Evolutionary conservation across 129 eudicot species (phyloP), one percentile per base, ranked within the genome.

Genomic region (Helianthus annuus): DNA sequence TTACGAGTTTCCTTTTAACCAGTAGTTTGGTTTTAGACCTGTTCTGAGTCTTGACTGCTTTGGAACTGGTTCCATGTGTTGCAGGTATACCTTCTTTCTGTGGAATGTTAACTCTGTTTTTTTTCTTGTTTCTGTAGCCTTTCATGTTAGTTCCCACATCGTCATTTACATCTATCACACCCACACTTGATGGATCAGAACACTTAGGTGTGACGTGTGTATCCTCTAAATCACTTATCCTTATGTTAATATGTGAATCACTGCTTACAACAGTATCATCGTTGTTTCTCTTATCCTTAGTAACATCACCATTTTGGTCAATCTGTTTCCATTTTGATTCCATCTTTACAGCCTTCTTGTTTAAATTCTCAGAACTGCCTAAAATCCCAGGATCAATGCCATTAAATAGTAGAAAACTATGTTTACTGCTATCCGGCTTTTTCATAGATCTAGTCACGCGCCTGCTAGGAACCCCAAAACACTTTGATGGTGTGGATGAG

Each of bases 1-100:
- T 55, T 42, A 56, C 7, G 66, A 10, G 60, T 66, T 55, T 32
- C 60, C 39, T 29, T 68, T 48, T 48, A 55, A 45, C 46, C 12
- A 36, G 66, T 55, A 75, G 17, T 66, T 72, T 81, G 74, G 80
- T 81, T 85, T 42, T 52, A 61, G 85, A 62, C 68, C 61, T 81
- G 63, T 17, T 70, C 42, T 32, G 39, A 5, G 66, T 53, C 72
- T 34, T 39, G 51, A 60, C 57, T 58, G 72, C 78, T 22, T 76
- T 42, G 19, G 71, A 54, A 29, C 4, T 39, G 22, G 16, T 75
- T 78, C 36, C 71, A 64, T 34, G 32, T 16, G 45, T 38, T 53
- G 40, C 22, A 44, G 39, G 60, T 69, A 59, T 67, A 68, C 64
- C 64, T 36, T 54, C 51, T 17, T 53, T 15, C 7, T 39, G 63